phyloP scores from a whole-genome alignment of 176 grass and related monocot species.

The Bonia amplexicaulis region DNA sequence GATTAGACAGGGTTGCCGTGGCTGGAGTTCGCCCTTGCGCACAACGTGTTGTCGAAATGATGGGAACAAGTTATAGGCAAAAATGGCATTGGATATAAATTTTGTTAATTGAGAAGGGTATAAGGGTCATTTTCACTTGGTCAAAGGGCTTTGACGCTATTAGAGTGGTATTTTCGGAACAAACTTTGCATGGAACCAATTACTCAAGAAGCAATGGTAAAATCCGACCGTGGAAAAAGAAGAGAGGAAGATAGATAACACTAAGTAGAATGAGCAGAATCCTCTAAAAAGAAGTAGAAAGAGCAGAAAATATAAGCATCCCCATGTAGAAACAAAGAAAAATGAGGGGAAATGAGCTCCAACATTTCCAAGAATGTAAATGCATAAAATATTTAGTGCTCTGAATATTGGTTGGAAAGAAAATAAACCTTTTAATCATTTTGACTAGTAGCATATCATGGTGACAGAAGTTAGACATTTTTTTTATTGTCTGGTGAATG shows the following conservation, averaged over 20 bases:
- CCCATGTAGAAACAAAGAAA: neutral
- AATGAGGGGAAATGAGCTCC: neutral
- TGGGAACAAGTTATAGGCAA: neutral
- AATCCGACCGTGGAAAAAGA: neutral
- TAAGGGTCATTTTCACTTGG: neutral
- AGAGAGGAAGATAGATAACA: neutral
- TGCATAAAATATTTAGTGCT: neutral
- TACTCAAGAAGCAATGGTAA: too few species aligned
- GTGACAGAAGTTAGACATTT: neutral
- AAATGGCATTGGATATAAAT: neutral
- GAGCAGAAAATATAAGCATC: neutral
- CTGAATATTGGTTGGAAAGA: neutral
- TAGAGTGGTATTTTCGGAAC: too few species aligned
- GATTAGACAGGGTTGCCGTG: too few species aligned
- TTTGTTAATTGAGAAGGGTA: neutral
- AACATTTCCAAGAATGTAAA: neutral
- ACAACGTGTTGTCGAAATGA: too few species aligned
- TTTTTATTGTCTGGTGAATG: neutral
- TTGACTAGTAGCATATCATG: neutral
- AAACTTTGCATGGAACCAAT: too few species aligned
- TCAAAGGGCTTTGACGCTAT: neutral
- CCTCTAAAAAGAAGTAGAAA: neutral
- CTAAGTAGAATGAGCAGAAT: too few species aligned
- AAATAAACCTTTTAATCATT: neutral
- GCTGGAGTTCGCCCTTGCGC: too few species aligned